These are phyloP conservation scores for Cylindrotheca closterium DNA, from an alignment of 108 stramenopile genomes.

Conservation along the genomic window DNA sequence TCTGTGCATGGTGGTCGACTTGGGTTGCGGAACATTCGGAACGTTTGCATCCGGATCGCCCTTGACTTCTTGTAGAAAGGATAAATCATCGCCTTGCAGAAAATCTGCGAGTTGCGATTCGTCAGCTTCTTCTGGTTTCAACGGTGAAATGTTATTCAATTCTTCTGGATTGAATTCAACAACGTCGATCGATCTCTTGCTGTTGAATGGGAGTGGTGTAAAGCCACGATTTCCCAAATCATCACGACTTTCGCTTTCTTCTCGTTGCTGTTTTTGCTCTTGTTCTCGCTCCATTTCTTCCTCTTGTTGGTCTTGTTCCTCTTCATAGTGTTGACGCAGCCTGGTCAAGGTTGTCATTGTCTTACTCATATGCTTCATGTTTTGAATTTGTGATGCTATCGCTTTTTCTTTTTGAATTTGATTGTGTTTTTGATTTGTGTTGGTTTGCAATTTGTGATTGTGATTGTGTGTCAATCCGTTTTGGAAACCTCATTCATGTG, in stretches of 20 bases:
- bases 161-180: constrained; percentile 7
- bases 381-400: not conserved
- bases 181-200: not conserved
- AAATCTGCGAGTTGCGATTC: constrained; percentile 23
- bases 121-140: constrained; percentile 19
- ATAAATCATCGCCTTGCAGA: constrained; percentile 8
- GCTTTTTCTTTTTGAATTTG: not conserved
- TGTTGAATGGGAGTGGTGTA: not conserved
- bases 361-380: constrained; percentile 19
- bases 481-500: too few relatives aligned
- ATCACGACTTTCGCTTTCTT: too few relatives aligned
- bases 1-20: too few relatives aligned
- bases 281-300: too few relatives aligned
- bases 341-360: constrained; percentile 10
- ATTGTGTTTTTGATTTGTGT: too few relatives aligned
- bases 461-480: too few relatives aligned
- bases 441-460: too few relatives aligned
- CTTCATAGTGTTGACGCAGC: constrained; percentile 3
- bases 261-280: too few relatives aligned
- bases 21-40: too few relatives aligned
- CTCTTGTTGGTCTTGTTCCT: not conserved
- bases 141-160: constrained; percentile 7
- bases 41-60: too few relatives aligned
- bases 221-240: too few relatives aligned
- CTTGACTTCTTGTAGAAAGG: constrained; percentile 8